Evolutionary conservation across 192 early-diverging fungal genomes (phyloP).

Genomic region (Podila minutissima): DNA sequence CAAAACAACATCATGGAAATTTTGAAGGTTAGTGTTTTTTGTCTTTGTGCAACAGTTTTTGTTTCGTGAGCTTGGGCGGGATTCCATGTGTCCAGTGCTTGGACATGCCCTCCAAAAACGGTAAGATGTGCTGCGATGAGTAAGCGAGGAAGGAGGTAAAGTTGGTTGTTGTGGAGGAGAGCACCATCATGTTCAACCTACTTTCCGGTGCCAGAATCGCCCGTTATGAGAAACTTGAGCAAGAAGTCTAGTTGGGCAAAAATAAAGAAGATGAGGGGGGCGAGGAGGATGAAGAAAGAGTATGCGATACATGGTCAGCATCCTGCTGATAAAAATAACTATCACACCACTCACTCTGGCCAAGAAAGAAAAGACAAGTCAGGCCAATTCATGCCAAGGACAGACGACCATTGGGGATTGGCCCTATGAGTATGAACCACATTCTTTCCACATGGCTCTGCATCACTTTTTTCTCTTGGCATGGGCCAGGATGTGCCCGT

Average conservation of each 20-base stretch:
- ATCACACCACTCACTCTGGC: background rate
- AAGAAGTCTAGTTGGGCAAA: conserved; percentile 49
- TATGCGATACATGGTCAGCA: background rate
- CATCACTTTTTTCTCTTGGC: no score
- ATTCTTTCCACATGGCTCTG: no score
- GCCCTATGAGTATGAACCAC: no score
- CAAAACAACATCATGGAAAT: background rate
- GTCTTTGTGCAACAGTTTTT: background rate
- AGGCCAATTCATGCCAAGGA: background rate
- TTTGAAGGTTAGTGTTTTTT: background rate
- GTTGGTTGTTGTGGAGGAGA: background rate
- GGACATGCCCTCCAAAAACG: no score
- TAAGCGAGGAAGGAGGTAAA: no score
- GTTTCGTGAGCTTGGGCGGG: no score
- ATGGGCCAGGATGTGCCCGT: no score
- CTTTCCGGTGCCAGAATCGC: conserved; percentile 71
- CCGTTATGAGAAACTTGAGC: conserved; percentile 67
- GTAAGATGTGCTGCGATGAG: no score
- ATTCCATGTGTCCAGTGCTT: no score
- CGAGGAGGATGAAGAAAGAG: background rate
- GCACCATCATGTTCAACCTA: conserved; percentile 22
- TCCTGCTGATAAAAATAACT: background rate
- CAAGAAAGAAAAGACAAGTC: background rate
- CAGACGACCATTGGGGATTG: no score
- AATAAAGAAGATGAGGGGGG: background rate